Evolutionary conservation across 1,284 basidiomycete species (phyloP).

Genomic region (Peniophora sp.): DNA sequence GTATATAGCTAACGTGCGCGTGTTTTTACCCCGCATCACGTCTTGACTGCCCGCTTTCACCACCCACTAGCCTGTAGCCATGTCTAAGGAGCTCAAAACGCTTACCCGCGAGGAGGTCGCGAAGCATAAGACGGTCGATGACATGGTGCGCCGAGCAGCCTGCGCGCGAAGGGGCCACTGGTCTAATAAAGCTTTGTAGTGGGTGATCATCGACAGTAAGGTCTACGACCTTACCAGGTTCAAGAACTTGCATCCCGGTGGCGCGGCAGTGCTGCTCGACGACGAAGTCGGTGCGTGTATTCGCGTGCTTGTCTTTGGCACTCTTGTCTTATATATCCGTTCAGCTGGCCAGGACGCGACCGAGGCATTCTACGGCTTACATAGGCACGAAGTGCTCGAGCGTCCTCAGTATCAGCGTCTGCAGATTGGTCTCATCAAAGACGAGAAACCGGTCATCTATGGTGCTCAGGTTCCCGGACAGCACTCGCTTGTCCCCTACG

Average conservation of each 20-base stretch:
- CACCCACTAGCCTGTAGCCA: too few relatives aligned
- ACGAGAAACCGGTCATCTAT: slow-evolving; percentile 52
- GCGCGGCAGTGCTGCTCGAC: slow-evolving; percentile 67
- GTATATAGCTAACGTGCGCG: too few relatives aligned
- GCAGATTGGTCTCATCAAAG: slow-evolving; percentile 63
- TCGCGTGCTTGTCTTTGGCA: slow-evolving; percentile 12
- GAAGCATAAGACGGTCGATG: slow-evolving; percentile 57
- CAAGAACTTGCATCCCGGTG: slow-evolving; percentile 76
- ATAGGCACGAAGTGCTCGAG: slow-evolving; percentile 71
- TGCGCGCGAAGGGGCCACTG: not conserved
- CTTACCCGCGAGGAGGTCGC: slow-evolving; percentile 45
- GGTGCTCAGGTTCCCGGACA: slow-evolving; percentile 41
- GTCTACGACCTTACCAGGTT: slow-evolving; percentile 81
- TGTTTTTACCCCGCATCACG: too few relatives aligned
- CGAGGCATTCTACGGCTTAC: slow-evolving; percentile 79
- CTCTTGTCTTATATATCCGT: slow-evolving; percentile 1
- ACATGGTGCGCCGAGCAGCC: slow-evolving; percentile 31
- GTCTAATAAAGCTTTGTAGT: slow-evolving; percentile 33
- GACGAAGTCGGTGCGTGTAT: slow-evolving; percentile 52
- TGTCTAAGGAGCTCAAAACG: slow-evolving; percentile 30
- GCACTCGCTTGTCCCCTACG: slow-evolving; percentile 71
- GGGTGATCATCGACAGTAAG: slow-evolving; percentile 78
- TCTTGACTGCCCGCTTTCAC: too few relatives aligned
- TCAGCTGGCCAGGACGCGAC: slow-evolving; percentile 74
- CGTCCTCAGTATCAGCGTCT: slow-evolving; percentile 69